Evolutionary conservation across 768 basidiomycete genomes (phyloP), one percentile per base, ranked within the genome.

Genomic region (Suillus paluster): DNA sequence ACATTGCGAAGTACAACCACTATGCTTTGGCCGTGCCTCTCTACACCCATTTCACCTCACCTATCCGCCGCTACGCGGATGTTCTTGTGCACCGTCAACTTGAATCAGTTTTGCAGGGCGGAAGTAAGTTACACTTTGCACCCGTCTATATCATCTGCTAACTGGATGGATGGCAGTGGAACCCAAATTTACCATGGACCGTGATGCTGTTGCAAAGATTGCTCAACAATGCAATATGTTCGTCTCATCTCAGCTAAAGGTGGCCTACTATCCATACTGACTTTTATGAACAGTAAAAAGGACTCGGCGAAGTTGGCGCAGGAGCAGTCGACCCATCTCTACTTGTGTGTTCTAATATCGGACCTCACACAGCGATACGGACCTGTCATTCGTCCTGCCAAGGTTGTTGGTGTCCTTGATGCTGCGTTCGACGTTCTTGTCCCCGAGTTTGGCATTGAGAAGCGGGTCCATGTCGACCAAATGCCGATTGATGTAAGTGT

Each of bases 181-280:
- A 19, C 81, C 86, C 56, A 97, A 96, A 77, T 99, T 99, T 77
- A 87, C 86, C 41, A 95, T 99, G 94, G 97, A 99, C 71, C 91
- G 96, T 64, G 97, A 99, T 75, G 92, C 95, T 61, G 95, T 99
- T 38, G 95, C 96, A 30, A 99, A 99, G 78, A 86, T 97, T 23
- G 97, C 97, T 48, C 97, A 99, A 72, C 95, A 98, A 71, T 98
- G 96, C 76, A 98, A 98, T 72, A 96, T 97, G 92, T 96, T 72
- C 50, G 89, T 78, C 17, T 7, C 33, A n/a, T 30, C 25, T 17
- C 21, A 15, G 52, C 21, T 4, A 38, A 4, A 2, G 42, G 45
- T 66, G 17, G 42, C 42, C 56, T 42, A 14, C 39, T 34, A 33
- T 60, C 56, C 41, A 9, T 42, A 1, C 23, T 56, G 44, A 34